Evolutionary conservation across 352 stramenopile species (phyloP).

Genomic region (Plasmopara halstedii): DNA sequence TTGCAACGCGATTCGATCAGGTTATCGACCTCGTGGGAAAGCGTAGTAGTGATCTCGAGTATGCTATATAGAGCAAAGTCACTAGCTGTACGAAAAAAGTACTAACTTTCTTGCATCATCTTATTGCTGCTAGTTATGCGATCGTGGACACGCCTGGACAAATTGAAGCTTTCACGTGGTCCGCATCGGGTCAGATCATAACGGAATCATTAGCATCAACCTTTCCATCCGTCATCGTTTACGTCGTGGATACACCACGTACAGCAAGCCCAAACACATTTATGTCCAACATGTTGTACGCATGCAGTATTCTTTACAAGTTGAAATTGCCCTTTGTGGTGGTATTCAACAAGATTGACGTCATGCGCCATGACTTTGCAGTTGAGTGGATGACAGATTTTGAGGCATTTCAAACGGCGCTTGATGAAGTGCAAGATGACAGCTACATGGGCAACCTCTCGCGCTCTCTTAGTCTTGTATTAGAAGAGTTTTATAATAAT

Average conservation of each 20-base stretch:
- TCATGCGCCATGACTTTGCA: slow-evolving; percentile 91
- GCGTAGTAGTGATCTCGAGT: slow-evolving; percentile 77
- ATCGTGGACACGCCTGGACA: slow-evolving; percentile 98
- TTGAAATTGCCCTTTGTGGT: slow-evolving; percentile 95
- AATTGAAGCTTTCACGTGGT: slow-evolving; percentile 99
- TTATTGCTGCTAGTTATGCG: slow-evolving; percentile 73
- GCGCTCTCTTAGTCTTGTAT: slow-evolving; percentile 81
- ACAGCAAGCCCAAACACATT: slow-evolving; percentile 97
- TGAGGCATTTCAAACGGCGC: slow-evolving; percentile 94
- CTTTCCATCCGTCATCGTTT: slow-evolving; percentile 97
- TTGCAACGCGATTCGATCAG: slow-evolving; percentile 99
- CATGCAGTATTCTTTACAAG: slow-evolving; percentile 98
- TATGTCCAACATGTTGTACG: slow-evolving; percentile 99
- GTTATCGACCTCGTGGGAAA: slow-evolving; percentile 93
- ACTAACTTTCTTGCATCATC: slow-evolving; percentile 2
- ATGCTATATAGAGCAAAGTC: slow-evolving; percentile 17
- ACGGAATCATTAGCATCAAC: slow-evolving; percentile 94
- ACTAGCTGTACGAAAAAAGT: background rate
- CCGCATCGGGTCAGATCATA: slow-evolving; percentile 96
- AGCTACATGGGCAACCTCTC: slow-evolving; percentile 91
- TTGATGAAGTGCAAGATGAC: slow-evolving; percentile 88
- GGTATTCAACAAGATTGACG: slow-evolving; percentile 98
- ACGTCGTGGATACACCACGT: slow-evolving; percentile 97
- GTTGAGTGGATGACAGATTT: slow-evolving; percentile 99
- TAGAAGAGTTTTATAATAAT: slow-evolving; percentile 93